A percentile compares a stretch with the other conserved stretches of the same genome.
phyloP scores from a whole-genome alignment of 306 rosid species.

The Castanopsis chinensis region DNA sequence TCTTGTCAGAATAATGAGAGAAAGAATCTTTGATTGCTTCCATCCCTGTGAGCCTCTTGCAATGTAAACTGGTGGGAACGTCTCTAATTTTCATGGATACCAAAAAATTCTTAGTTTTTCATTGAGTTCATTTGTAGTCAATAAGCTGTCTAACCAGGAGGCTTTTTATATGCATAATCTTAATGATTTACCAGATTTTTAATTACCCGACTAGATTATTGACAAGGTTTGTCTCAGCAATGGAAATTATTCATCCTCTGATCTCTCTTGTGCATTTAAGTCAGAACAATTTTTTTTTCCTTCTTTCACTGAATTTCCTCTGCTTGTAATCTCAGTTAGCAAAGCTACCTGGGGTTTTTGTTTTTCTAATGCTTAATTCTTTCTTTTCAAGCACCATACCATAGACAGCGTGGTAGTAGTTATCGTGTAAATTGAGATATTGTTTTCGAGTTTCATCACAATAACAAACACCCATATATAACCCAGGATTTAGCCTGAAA shows the following conservation, averaged over 20 bases:
- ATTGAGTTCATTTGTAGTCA: not conserved
- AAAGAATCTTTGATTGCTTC: slow-evolving; percentile 1
- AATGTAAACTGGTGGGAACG: not conserved
- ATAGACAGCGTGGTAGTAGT: not conserved
- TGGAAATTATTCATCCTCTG: not conserved
- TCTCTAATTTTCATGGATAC: not conserved
- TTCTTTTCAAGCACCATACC: not conserved
- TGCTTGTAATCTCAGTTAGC: not conserved
- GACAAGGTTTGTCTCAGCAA: not conserved
- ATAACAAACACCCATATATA: not conserved
- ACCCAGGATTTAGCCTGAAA: not conserved
- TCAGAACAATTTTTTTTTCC: not conserved
- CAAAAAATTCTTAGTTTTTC: not conserved
- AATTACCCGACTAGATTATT: not conserved
- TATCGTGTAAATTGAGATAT: not conserved
- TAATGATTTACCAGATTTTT: not conserved
- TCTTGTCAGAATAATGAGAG: not conserved
- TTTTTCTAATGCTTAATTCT: not conserved
- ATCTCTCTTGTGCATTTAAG: not conserved
- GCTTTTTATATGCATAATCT: not conserved
- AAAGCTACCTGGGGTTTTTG: not conserved
- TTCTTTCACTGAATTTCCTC: not conserved
- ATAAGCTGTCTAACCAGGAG: not conserved
- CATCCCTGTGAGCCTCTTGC: not conserved
- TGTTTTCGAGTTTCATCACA: not conserved